Base-by-base conservation (phyloP, 2,329 filamentous ascomycete species). In the Microsporum ferrugineum region DNA sequence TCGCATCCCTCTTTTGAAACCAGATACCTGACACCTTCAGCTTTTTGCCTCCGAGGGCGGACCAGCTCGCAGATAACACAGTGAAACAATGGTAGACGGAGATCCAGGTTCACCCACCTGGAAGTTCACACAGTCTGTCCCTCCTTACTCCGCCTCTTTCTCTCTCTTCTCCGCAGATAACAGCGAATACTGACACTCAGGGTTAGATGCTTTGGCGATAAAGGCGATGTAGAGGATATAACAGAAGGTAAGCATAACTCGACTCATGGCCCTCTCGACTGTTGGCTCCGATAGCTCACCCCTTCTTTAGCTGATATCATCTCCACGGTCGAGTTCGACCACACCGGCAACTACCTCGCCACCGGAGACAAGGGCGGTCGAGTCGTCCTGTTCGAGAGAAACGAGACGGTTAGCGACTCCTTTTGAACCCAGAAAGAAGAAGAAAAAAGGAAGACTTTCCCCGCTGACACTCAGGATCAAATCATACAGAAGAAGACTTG, bases 181-280 rank as follows among this genome's bases (percentile, higher is more conserved):
- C 7, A 39, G n/a, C 38, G 14, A 27, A 6, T 36, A 58, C 59
- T 65, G 36, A 64, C 59, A 23, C 39, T 39, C 60, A 8, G 29
- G 45, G 23, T 3, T 43, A 97, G 92, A 81, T 97, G 94, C 81
- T 99, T 99, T 79, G 94, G 94, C 77, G 94, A 99, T 80, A 99
- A 99, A 80, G 94, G 94, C 70, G 94, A 99, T 80, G 92, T 99
- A 68, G 94, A 97, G 77, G 91, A 96, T 76, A 96, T 96, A 75
- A 96, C 91, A 77, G 91, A 96, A 87, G 89, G 89, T 91, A 80
- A 23, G 10, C 39, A 29, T 47, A n/a, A 23, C 33, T 31, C 58
- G 33, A 17, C 33, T 17, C n/a, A 14, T 58, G 34, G 8, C 36
- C 17, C 41, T 34, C 47, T 23, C 45, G 39, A 41, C 51, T 51